A percentile compares a stretch with the other conserved stretches of the same genome.
Evolutionary conservation across 441 rosid species (phyloP).

Genomic region (Populus trichocarpa): DNA sequence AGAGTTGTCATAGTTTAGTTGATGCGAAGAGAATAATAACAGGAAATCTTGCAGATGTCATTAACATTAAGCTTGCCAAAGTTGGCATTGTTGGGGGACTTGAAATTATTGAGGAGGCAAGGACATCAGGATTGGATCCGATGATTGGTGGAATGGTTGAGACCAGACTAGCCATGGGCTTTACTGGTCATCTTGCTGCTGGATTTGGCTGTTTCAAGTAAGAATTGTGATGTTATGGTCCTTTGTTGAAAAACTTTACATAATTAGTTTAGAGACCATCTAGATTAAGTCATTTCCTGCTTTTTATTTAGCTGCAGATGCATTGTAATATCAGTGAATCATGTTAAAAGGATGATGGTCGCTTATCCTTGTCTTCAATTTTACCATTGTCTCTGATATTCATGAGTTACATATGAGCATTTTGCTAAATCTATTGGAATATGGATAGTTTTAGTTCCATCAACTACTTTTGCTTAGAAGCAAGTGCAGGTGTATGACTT

Average conservation of each 20-base stretch:
- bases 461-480: neutral
- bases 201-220: slow-evolving; percentile 87
- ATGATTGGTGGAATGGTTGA: slow-evolving; percentile 98
- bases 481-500: neutral
- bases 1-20: slow-evolving; percentile 68
- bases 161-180: slow-evolving; percentile 90
- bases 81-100: slow-evolving; percentile 75
- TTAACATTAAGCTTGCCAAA: slow-evolving; percentile 89
- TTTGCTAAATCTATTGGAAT: neutral
- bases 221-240: slow-evolving; percentile 21
- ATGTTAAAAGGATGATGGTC: neutral
- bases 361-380: neutral
- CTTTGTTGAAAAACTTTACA: neutral
- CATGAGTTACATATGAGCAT: neutral
- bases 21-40: slow-evolving; percentile 67
- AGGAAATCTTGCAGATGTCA: slow-evolving; percentile 61
- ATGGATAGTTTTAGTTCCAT: neutral
- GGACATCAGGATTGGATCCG: slow-evolving; percentile 54
- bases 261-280: neutral
- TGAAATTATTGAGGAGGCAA: slow-evolving; percentile 64
- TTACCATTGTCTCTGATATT: neutral
- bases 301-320: neutral
- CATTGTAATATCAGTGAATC: neutral
- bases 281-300: neutral
- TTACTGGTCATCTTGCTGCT: slow-evolving; percentile 92